Conservation (phyloP, 108 stramenopile species). For the Schizochytrium sp. region DNA sequence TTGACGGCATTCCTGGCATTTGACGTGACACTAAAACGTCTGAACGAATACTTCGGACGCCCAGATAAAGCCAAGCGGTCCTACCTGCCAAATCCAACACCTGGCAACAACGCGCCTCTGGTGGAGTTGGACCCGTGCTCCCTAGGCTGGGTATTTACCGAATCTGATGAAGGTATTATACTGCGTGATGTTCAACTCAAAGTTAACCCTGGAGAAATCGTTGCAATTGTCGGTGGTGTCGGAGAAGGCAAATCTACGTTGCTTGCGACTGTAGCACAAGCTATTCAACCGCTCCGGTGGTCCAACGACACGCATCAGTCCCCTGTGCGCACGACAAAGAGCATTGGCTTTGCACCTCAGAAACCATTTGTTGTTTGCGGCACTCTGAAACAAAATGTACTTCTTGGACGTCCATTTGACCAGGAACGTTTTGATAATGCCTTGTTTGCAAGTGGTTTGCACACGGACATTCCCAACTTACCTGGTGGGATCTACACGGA, state of each 20-base stretch:
- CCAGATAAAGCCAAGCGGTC: constrained; percentile 3
- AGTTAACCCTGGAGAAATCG: constrained; percentile 24
- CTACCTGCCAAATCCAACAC: not conserved
- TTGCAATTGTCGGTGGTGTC: constrained; percentile 36
- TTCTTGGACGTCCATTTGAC: constrained; percentile 51
- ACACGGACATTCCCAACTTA: constrained; percentile 57
- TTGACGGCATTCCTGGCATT: constrained; percentile 17
- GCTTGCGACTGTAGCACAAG: not conserved
- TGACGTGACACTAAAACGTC: constrained; percentile 46
- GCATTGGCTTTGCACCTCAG: constrained; percentile 40
- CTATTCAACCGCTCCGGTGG: not conserved
- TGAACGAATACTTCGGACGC: constrained; percentile 17
- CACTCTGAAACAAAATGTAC: constrained; percentile 63
- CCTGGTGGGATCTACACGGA: constrained; percentile 63
- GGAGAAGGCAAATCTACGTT: constrained; percentile 50
- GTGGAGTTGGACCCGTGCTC: not conserved
- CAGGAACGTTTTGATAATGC: not conserved
- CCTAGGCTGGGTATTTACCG: constrained; percentile 8
- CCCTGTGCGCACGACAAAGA: not conserved
- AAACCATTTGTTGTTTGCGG: constrained; percentile 53
- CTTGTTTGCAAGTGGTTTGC: constrained; percentile 49
- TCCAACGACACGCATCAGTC: not conserved
- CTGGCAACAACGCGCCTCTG: not conserved
- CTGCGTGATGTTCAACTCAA: constrained; percentile 13
- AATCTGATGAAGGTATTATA: not conserved